A percentile compares a stretch with the other conserved stretches of the same genome.
Conservation (phyloP, 2,329 filamentous ascomycete species). For the Shiraia bambusicola region DNA sequence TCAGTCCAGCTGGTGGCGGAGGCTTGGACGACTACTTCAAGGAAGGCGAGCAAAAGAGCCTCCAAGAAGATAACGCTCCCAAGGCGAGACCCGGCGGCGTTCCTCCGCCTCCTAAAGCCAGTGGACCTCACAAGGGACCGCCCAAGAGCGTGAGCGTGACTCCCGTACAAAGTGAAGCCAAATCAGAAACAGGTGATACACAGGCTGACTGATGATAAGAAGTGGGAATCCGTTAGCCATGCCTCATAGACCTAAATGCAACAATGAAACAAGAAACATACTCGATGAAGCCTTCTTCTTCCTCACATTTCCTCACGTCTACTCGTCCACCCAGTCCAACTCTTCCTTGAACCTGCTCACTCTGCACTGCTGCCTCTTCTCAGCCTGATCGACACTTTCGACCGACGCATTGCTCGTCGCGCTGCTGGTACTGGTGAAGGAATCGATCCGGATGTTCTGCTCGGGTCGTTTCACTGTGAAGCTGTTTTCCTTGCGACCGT, state of each 20-base stretch:
- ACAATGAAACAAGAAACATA: constrained; percentile 10
- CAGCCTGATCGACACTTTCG: constrained; percentile 11
- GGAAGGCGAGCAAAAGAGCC: constrained; percentile 50
- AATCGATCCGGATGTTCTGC: constrained; percentile 18
- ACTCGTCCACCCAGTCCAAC: constrained; percentile 19
- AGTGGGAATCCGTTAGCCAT: constrained; percentile 1
- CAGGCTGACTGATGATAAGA: constrained; percentile 1
- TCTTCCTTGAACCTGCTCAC: constrained; percentile 39
- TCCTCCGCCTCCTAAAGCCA: constrained; percentile 42
- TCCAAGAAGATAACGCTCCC: constrained; percentile 44
- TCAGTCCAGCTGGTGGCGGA: constrained; percentile 28
- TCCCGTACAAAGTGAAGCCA: constrained; percentile 11
- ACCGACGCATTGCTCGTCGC: constrained; percentile 13
- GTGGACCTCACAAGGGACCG: constrained; percentile 39
- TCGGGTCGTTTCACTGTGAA: constrained; percentile 15
- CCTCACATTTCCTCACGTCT: constrained; percentile 2
- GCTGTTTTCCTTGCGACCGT: constrained; percentile 22
- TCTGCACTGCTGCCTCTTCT: constrained; percentile 22
- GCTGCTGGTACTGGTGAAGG: constrained; percentile 20
- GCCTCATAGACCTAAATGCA: background rate
- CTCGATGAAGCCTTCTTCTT: constrained; percentile 5
- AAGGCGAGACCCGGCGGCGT: constrained; percentile 31
- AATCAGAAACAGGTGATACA: constrained; percentile 11
- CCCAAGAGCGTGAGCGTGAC: constrained; percentile 33
- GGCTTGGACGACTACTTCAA: constrained; percentile 50